Evolutionary conservation across 2,329 filamentous ascomycete species (phyloP), one percentile per base, ranked within the genome.

Genomic region (Teratosphaeriaceae sp.): DNA sequence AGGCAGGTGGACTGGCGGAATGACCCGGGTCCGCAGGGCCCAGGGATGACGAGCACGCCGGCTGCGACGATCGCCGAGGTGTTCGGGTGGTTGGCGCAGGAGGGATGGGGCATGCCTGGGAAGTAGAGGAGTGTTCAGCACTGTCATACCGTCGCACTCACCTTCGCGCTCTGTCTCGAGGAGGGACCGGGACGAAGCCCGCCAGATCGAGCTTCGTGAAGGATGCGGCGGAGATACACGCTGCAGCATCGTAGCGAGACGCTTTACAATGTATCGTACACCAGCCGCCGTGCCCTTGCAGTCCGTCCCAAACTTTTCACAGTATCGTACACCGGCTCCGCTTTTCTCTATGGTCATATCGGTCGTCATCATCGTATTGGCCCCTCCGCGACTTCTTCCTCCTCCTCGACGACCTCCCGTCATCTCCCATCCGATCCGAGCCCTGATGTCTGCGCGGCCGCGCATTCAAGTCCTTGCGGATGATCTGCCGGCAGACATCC

Each of bases 1-100:
- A 66, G 78, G 35, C 58, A 62, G 31, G 76, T 80, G 1, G 62
- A 64, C 45, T 60, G 65, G 45, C 69, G 69, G 40, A 74, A 74
- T 46, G 76, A 80, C 55, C 71, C 73, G 1, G 76, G 75, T 0
- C 76, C 76, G 2, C 61, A 61, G 13, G 65, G 64, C n/a, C n/a
- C n/a, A n/a, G n/a, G n/a, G n/a, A n/a, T n/a, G n/a, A n/a, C 16
- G 30, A 16, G 30, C 30, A 34, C 9, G 9, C 7, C 16, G 9
- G 30, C 30, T 34, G 16, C 9, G 7, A 34, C 30, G 9, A 9
- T 9, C 30, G 30, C 30, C 9, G 30, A 34, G 16, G 30, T 34
- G 8, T 34, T 34, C 16, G 30, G 16, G 16, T 34, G 30, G 30
- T 34, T 34, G 16, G 16, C 7, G 9, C 9, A 34, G 30, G 9